Evolutionary conservation across 2,329 filamentous ascomycete species (phyloP), one percentile per base, ranked within the genome.

Genomic region (Zasmidium cellare): DNA sequence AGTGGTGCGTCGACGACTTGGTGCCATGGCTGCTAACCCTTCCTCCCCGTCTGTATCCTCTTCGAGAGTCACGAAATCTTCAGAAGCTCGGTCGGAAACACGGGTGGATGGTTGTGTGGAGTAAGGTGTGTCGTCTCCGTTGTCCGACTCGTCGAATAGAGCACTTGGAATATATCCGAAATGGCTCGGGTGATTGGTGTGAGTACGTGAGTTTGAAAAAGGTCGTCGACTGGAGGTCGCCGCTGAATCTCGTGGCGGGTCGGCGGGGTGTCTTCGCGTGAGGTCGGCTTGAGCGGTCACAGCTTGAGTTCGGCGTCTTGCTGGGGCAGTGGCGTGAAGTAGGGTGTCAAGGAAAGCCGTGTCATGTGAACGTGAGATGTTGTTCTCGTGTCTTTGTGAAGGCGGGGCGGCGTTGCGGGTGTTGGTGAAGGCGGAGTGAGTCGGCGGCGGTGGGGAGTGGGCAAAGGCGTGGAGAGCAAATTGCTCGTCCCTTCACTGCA

Each of bases 61-160:
- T 41, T 60, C 60, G 24, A 65, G 54, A 2, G 60, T 61, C 19
- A 62, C 56, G 35, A 66, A 66, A n/a, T 63, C 64, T 19, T 41
- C 50, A 18, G 50, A 52, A n/a, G 28, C 31, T 5, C 9, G 14
- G 18, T 45, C 35, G 14, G 50, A 44, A 9, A 41, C 35, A 3
- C 35, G 35, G 35, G 35, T 18, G 16, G 35, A 41, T 41, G 35
- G 7, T 14, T 41, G 35, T 9, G 35, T 41, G 11, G 35, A 41
- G 3, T 5, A n/a, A 16, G 35, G 35, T 3, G 35, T 41, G 35
- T 24, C 22, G 16, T 49, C 22, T 23, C 25, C 25, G 25, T 28
- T 28, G 25, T 28, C 25, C 25, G 25, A 28, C 5, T 28, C 46
- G 46, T 49, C 46, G 16, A 41, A 41, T 18, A 41, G 7, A 6